These are phyloP conservation scores for Suillus alpinus DNA, from an alignment of 768 basidiomycete genomes.

Conservation along the genomic window DNA sequence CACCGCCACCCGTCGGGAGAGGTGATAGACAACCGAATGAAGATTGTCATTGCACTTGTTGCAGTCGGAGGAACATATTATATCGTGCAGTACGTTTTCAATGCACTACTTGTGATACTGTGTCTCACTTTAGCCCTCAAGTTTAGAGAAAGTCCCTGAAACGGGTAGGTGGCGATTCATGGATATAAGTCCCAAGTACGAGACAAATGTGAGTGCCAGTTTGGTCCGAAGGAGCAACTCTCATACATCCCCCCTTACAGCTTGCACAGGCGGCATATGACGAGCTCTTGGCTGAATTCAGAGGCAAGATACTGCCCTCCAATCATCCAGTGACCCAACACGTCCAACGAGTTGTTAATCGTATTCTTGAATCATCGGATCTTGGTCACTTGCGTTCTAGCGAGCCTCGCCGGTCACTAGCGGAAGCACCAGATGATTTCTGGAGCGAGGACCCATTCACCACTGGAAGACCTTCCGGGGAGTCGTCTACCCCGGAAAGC, in stretches of 20 bases:
- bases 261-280: constrained; percentile 40
- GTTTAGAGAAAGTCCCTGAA: constrained; percentile 81
- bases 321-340: constrained; percentile 63
- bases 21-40: constrained; percentile 12
- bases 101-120: neutral
- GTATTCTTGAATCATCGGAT: constrained; percentile 68
- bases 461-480: constrained; percentile 3
- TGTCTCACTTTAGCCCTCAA: constrained; percentile 24
- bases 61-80: constrained; percentile 24
- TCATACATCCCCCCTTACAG: constrained; percentile 21
- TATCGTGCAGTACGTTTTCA: constrained; percentile 26
- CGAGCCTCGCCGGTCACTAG: constrained; percentile 4
- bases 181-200: constrained; percentile 59
- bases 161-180: constrained; percentile 91
- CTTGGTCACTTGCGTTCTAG: constrained; percentile 54
- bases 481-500: constrained; percentile 13
- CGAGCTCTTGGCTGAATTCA: constrained; percentile 51
- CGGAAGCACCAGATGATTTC: constrained; percentile 13
- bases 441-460: constrained; percentile 22
- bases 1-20: constrained; percentile 1
- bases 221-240: constrained; percentile 13
- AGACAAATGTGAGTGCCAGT: constrained; percentile 45
- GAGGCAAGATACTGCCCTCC: constrained; percentile 55
- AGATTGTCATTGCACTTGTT: constrained; percentile 16
- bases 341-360: constrained; percentile 66